Evolutionary conservation across 2,329 filamentous ascomycete species (phyloP).

Genomic region (Fusarium heterosporum): DNA sequence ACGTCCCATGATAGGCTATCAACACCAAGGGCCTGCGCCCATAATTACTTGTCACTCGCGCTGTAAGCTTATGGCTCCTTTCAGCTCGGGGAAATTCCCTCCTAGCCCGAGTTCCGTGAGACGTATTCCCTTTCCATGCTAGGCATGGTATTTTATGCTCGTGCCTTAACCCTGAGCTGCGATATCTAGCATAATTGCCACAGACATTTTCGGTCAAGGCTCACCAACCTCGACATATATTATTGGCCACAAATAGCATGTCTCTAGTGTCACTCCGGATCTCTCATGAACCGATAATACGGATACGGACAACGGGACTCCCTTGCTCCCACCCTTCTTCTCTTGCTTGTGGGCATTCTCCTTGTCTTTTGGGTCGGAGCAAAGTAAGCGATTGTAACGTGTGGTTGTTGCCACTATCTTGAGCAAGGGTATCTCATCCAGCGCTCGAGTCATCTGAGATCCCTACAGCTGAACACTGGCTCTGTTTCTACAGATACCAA

Average conservation of each 20-base stretch:
- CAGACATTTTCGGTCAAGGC: slow-evolving; percentile 8
- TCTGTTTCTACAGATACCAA: background rate
- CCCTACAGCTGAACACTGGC: background rate
- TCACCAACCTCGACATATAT: slow-evolving; percentile 9
- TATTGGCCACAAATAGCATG: slow-evolving; percentile 21
- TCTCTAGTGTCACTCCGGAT: slow-evolving; percentile 5
- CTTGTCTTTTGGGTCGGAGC: slow-evolving; percentile 4
- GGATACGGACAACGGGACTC: slow-evolving; percentile 8
- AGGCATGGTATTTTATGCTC: slow-evolving; percentile 6
- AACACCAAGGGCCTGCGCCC: background rate
- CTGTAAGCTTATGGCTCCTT: slow-evolving; percentile 16
- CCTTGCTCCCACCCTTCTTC: background rate
- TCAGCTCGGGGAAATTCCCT: slow-evolving; percentile 33
- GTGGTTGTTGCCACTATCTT: slow-evolving; percentile 29
- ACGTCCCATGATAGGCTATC: slow-evolving; percentile 9
- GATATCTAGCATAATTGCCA: slow-evolving; percentile 10
- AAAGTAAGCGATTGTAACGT: slow-evolving; percentile 27
- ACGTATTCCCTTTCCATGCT: slow-evolving; percentile 6
- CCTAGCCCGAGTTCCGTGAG: slow-evolving; percentile 12
- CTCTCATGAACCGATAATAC: slow-evolving; percentile 18
- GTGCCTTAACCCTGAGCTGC: slow-evolving; percentile 8
- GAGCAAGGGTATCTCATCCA: slow-evolving; percentile 15
- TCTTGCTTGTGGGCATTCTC: slow-evolving; percentile 14
- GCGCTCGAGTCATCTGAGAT: slow-evolving; percentile 23
- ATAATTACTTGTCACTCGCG: slow-evolving; percentile 1